Percentiles rank a stretch among this genome's conserved stretches.
Evolutionary conservation across 208 protist species (phyloP).

Genomic region (Herpetomonas muscarum): DNA sequence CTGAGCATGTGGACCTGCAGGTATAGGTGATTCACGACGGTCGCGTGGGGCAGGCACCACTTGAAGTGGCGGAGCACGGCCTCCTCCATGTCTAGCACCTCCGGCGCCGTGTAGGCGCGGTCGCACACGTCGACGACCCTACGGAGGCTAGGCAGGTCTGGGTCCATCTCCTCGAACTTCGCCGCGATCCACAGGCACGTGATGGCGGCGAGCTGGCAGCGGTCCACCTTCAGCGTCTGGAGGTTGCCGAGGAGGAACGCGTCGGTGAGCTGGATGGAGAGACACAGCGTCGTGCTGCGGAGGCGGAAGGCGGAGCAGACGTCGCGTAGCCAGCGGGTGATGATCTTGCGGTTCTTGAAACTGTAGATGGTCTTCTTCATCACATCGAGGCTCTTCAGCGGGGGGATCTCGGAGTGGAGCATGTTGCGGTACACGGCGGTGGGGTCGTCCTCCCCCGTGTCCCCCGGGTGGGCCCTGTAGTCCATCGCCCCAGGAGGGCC

Average conservation of each 20-base stretch:
- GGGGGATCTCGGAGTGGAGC: slow-evolving; percentile 58
- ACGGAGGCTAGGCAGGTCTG: slow-evolving; percentile 47
- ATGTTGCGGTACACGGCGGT: slow-evolving; percentile 67
- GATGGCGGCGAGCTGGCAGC: slow-evolving; percentile 76
- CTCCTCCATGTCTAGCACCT: slow-evolving; percentile 79
- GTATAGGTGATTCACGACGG: slow-evolving; percentile 77
- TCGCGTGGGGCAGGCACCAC: slow-evolving; percentile 81
- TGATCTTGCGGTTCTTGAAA: slow-evolving; percentile 79
- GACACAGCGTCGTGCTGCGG: slow-evolving; percentile 75
- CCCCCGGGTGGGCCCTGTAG: slow-evolving; percentile 66
- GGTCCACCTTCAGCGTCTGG: slow-evolving; percentile 46
- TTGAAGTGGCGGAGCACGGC: slow-evolving; percentile 68
- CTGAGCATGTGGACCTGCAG: slow-evolving; percentile 74
- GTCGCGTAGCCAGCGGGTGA: slow-evolving; percentile 78
- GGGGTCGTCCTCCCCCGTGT: slow-evolving; percentile 43
- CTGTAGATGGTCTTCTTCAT: slow-evolving; percentile 77
- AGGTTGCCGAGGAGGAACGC: slow-evolving; percentile 59
- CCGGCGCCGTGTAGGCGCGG: slow-evolving; percentile 43
- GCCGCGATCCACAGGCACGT: slow-evolving; percentile 76
- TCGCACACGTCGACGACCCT: slow-evolving; percentile 82
- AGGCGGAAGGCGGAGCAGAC: slow-evolving; percentile 72
- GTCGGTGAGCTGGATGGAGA: slow-evolving; percentile 80
- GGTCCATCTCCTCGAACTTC: slow-evolving; percentile 85
- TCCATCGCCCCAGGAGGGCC: slow-evolving; percentile 58
- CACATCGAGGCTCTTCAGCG: slow-evolving; percentile 59